These are phyloP conservation scores for Hypoxylon sp. DNA, from an alignment of 2,329 filamentous ascomycete species.

Conservation along the genomic window DNA sequence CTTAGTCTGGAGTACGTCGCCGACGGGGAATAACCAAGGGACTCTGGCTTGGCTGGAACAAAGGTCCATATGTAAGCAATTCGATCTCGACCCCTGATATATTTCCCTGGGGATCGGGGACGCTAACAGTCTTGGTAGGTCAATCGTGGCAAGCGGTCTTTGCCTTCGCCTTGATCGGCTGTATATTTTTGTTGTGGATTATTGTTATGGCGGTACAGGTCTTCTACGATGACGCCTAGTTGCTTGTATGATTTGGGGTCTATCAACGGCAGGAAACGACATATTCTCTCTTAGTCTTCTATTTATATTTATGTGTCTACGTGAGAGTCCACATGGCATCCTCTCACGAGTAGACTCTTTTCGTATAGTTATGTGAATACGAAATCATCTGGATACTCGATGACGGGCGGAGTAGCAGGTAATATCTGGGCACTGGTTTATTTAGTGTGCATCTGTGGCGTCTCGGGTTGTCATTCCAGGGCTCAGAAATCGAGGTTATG, in stretches of 20 bases:
- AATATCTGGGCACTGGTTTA: not conserved
- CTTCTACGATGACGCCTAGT: constrained; percentile 59
- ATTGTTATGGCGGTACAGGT: constrained; percentile 78
- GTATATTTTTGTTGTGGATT: constrained; percentile 75
- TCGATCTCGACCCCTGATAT: not conserved
- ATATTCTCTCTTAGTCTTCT: not conserved
- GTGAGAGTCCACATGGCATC: not conserved
- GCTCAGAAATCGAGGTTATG: not conserved
- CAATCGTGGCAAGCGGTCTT: constrained; percentile 77
- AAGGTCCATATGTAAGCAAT: constrained; percentile 70
- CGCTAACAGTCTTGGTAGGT: constrained; percentile 57
- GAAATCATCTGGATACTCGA: not conserved
- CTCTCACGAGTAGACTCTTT: not conserved
- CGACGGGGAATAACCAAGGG: constrained; percentile 65
- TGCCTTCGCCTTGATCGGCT: constrained; percentile 72
- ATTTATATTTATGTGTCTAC: not conserved
- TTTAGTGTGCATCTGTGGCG: not conserved
- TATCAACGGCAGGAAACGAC: constrained; percentile 4
- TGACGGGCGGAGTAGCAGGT: not conserved
- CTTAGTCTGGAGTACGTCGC: constrained; percentile 68
- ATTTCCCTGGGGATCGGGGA: not conserved
- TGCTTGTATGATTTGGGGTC: not conserved
- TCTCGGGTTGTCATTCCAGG: not conserved
- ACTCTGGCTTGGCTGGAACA: constrained; percentile 77
- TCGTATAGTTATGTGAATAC: not conserved